Conservation (phyloP, 805 yeast species). For the Teunomyces panamensis region DNA sequence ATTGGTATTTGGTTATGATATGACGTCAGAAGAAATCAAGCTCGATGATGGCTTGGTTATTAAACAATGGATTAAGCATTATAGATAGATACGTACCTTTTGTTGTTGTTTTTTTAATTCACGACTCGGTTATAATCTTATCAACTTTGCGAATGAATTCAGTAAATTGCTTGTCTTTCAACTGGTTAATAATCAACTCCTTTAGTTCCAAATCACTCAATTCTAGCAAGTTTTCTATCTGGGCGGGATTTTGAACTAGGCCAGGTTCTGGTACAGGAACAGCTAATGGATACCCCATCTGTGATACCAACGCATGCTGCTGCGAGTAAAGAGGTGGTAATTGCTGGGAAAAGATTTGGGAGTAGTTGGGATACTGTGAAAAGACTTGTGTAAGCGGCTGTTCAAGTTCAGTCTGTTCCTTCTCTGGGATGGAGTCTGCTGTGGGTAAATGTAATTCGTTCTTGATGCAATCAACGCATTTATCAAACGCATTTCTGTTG, state of each 20-base stretch:
- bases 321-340: neutral
- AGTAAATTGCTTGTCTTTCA: slow-evolving; percentile 14
- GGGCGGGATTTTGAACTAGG: neutral
- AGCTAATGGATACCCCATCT: neutral
- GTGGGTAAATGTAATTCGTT: slow-evolving; percentile 4
- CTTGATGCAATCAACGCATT: slow-evolving; percentile 7
- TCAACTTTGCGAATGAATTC: slow-evolving; percentile 17
- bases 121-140: slow-evolving; percentile 9
- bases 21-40: slow-evolving; percentile 38
- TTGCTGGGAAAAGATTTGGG: neutral
- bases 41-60: slow-evolving; percentile 58
- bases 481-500: slow-evolving; percentile 10
- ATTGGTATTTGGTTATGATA: slow-evolving; percentile 39
- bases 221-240: neutral
- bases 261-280: neutral
- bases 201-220: slow-evolving; percentile 7
- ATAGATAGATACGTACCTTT: neutral
- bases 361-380: neutral
- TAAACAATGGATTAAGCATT: slow-evolving; percentile 51
- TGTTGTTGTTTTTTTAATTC: neutral
- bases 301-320: neutral
- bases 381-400: neutral
- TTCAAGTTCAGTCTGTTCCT: neutral
- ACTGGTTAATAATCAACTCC: slow-evolving; percentile 4
- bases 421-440: slow-evolving; percentile 1